Base-by-base conservation (phyloP, 2,329 filamentous ascomycete genomes). In the Penicillium corylophilum region DNA sequence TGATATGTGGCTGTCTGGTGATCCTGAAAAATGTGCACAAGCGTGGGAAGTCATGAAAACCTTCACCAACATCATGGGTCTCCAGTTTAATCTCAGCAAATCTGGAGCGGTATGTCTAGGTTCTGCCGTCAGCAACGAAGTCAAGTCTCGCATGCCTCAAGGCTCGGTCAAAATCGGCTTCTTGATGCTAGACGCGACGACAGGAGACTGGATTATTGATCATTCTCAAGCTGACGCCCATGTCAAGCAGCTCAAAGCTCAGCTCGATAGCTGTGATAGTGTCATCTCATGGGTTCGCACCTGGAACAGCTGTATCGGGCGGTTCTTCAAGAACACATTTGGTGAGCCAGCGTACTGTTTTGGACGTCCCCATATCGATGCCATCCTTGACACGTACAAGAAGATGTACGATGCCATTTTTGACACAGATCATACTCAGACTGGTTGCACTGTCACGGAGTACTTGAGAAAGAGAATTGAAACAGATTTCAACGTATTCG, bases 211-310 rank as follows among this genome's bases (percentile, higher is more conserved):
- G 33, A 6, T 35, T 9, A 35, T 35, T 35, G 33, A 35, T 18
- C 33, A 35, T 16, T 18, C 33, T 18, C 33, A 35, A 35, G 33
- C 18, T 6, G 33, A 35, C 18, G n/a, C 33, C 16, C 33, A 35
- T 18, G 33, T 35, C 7, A n/a, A 8, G 33, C 33, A 35, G 33
- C 33, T 35, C 4, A 35, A 35, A 8, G 18, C n/a, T 10, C 33
- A 35, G 33, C 33, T 35, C 33, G 73, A 64, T 1, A 64, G 65
- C 5, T 77, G 75, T 28, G 72, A 76, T 44, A 81, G 76, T 48
- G 67, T 83, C 5, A 77, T 83, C 44, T 71, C 75, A 15, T 82
- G 78, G 73, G 74, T 82, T 4, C 75, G 80, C 53, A 79, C 77
- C 0, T 82, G 79, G 74, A 82, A 82, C 58, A 79, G 71, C 39